phyloP scores from a whole-genome alignment of 108 stramenopile species.

The Nitzschia palea region DNA sequence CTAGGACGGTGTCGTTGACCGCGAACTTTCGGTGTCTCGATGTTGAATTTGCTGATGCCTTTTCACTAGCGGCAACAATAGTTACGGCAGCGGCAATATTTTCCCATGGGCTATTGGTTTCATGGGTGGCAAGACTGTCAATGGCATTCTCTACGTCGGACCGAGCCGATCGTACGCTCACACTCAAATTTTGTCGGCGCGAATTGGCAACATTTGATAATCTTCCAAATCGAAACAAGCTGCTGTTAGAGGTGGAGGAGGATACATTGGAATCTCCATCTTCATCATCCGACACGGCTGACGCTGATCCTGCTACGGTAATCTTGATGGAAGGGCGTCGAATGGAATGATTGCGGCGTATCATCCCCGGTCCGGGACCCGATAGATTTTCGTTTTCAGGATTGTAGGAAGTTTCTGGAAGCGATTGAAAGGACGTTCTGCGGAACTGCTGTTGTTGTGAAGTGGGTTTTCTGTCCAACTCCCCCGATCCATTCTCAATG shows the following conservation, averaged over 20 bases:
- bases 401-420: constrained; percentile 8
- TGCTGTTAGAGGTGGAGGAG: not conserved
- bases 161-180: not conserved
- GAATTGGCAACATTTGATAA: not conserved
- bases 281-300: not conserved
- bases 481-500: not conserved
- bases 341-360: constrained; percentile 2
- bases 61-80: constrained; percentile 32
- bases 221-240: constrained; percentile 7
- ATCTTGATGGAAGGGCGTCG: constrained; percentile 14
- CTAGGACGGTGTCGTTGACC: constrained; percentile 46
- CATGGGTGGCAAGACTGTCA: constrained; percentile 19
- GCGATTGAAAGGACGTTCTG: constrained; percentile 2
- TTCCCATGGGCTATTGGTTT: constrained; percentile 37
- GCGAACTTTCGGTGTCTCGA: constrained; percentile 27
- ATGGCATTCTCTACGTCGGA: constrained; percentile 9
- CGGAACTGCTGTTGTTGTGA: not conserved
- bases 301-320: not conserved
- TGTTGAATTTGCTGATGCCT: constrained; percentile 4
- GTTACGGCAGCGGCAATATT: constrained; percentile 50
- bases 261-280: not conserved
- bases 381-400: not conserved
- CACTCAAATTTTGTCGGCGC: not conserved
- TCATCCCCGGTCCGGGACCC: not conserved
- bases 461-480: not conserved